Evolutionary conservation across 1,139 yeast genomes (phyloP).

Genomic region (Arxiozyma bovina): DNA sequence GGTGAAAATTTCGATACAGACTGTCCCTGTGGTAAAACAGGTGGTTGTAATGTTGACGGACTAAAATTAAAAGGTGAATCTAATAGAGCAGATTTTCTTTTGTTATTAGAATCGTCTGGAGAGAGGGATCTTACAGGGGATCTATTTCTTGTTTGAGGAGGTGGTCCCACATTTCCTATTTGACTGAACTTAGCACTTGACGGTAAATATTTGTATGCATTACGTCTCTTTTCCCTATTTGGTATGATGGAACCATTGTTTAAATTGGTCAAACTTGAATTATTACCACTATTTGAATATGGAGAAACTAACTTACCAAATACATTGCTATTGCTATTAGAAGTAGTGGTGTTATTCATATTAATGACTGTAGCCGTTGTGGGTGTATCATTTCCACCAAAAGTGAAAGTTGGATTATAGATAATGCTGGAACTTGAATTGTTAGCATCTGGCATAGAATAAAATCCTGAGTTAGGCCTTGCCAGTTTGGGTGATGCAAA

Average conservation of each 20-base stretch:
- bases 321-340: conserved; percentile 1
- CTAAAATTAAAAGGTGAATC: conserved; percentile 46
- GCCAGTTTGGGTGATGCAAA: conserved; percentile 12
- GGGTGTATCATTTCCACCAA: conserved; percentile 18
- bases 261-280: conserved; percentile 2
- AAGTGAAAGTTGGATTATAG: conserved; percentile 27
- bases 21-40: conserved; percentile 23
- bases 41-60: conserved; percentile 31
- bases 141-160: conserved; percentile 29
- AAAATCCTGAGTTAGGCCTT: conserved; percentile 19
- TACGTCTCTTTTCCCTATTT: conserved; percentile 18
- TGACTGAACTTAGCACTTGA: conserved; percentile 28
- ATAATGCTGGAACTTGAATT: conserved; percentile 30
- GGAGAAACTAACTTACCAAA: conserved; percentile 3
- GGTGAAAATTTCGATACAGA: conserved; percentile 8
- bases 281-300: conserved; percentile 2
- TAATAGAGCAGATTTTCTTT: conserved; percentile 13
- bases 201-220: conserved; percentile 32
- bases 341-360: conserved; percentile 1
- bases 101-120: conserved; percentile 27
- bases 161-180: conserved; percentile 20
- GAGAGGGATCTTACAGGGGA: conserved; percentile 35
- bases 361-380: not conserved
- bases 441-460: conserved; percentile 24
- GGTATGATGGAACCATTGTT: not conserved